Evolutionary conservation across 2,329 filamentous ascomycete species (phyloP), one percentile per base, ranked within the genome.

Genomic region (Didymellaceae sp.): DNA sequence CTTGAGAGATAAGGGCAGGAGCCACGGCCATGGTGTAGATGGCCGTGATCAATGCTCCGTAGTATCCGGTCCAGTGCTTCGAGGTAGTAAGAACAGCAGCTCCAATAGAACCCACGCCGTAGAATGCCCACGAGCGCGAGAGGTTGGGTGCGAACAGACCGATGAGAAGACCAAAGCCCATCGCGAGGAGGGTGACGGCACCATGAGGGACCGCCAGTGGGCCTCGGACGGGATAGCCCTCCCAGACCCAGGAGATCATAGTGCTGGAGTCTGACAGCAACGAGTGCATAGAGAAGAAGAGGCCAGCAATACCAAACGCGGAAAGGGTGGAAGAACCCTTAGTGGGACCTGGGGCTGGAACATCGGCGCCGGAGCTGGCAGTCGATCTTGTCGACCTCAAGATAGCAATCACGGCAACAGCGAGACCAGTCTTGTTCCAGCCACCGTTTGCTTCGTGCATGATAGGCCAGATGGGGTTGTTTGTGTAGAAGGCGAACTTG

Each of bases 161-260:
- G 26, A 88, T 77, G 11, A 91, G 71, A 16, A 96, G 78, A 45
- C 94, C 94, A 31, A 80, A 77, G 21, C 89, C 90, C 94, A 99
- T 99, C 52, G 87, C 87, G 45, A 89, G 82, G 43, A 97, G 84
- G 1, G 91, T 97, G 70, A 88, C 84, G 64, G 90, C 91, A 45
- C 92, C 94, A 66, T 97, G 91, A n/a, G 91, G 91, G 38, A 87
- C 91, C 54, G 91, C 85, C 40, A 94, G 84, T 2, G 94, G 94
- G 6, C 94, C 94, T 40, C 89, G 86, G 31, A 97, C 84, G 11
- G 94, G 94, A 65, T 89, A 99, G 6, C 94, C 94, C 63, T 97
- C 91, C 94, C 94, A 99, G 2, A 91, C 91, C 94, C 94, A 99
- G 13, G 92, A 82, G 50, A 97, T 97, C 91, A 99, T 97, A 45